Evolutionary conservation across 2,329 filamentous ascomycete genomes (phyloP).

Genomic region (Leptosphaerulina australis): DNA sequence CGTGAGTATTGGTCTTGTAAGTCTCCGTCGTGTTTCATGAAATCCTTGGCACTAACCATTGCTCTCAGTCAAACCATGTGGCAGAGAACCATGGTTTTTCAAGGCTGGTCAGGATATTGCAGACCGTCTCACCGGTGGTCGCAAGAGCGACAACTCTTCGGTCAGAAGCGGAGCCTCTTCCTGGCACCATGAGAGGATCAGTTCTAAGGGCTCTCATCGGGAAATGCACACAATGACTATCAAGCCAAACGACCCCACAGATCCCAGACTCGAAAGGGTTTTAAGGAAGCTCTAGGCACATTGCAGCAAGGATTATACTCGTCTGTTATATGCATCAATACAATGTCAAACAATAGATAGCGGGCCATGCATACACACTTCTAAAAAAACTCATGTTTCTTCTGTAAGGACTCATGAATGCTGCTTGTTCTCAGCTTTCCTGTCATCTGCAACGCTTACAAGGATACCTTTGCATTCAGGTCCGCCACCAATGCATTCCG

Average conservation of each 20-base stretch:
- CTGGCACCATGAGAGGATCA: constrained; percentile 33
- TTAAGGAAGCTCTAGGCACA: constrained; percentile 15
- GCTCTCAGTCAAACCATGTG: constrained; percentile 40
- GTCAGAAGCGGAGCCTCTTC: constrained; percentile 32
- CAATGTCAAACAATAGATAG: neutral
- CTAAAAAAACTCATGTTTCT: neutral
- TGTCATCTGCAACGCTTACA: neutral
- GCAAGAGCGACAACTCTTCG: constrained; percentile 30
- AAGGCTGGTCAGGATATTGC: constrained; percentile 34
- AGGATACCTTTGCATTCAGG: neutral
- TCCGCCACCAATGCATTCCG: neutral
- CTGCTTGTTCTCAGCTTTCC: neutral
- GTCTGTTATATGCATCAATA: constrained; percentile 4
- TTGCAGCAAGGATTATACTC: neutral
- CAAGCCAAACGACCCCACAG: constrained; percentile 30
- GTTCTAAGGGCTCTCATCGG: constrained; percentile 36
- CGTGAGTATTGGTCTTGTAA: constrained; percentile 83
- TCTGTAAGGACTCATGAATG: neutral
- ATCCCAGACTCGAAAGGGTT: constrained; percentile 40
- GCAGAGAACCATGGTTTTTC: constrained; percentile 44
- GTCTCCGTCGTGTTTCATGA: constrained; percentile 11
- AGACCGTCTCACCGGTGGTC: constrained; percentile 25
- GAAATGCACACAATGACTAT: constrained; percentile 39
- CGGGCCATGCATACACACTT: neutral
- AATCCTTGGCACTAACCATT: constrained; percentile 20